Evolutionary conservation across 2,329 filamentous ascomycete genomes (phyloP).

Genomic region (Pestalotiopsis sp.): DNA sequence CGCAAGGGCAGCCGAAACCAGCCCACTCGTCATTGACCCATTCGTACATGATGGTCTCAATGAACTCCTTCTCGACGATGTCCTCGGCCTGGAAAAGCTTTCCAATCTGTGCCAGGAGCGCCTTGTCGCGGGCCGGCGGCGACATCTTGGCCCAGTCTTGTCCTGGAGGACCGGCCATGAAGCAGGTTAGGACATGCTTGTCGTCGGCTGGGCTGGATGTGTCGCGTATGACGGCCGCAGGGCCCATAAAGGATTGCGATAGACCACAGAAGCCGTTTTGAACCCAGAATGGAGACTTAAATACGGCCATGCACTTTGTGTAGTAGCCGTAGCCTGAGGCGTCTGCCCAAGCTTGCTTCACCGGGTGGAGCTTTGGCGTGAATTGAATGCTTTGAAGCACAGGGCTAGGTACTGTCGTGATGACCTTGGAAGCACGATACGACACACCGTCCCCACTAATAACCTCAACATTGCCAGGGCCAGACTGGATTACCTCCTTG

Average conservation of each 20-base stretch:
- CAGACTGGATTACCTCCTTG: constrained; percentile 21
- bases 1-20: constrained; percentile 42
- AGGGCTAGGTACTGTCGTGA: constrained; percentile 51
- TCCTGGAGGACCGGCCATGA: constrained; percentile 40
- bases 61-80: constrained; percentile 24
- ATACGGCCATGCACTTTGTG: constrained; percentile 51
- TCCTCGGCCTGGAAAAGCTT: constrained; percentile 20
- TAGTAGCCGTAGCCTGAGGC: constrained; percentile 48
- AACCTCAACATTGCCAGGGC: background rate
- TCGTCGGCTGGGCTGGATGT: constrained; percentile 32
- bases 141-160: constrained; percentile 29
- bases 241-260: constrained; percentile 46
- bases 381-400: constrained; percentile 49
- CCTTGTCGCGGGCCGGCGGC: constrained; percentile 21
- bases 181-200: constrained; percentile 40
- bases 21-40: constrained; percentile 41
- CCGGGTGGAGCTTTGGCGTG: constrained; percentile 43
- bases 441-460: constrained; percentile 20
- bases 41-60: constrained; percentile 35
- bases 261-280: constrained; percentile 45
- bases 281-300: constrained; percentile 41
- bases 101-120: constrained; percentile 26
- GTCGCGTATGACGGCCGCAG: constrained; percentile 48
- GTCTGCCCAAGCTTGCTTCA: constrained; percentile 39
- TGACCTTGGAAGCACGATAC: constrained; percentile 44